These are phyloP conservation scores for Auricularia auricula-judae DNA, from an alignment of 768 basidiomycete genomes.

Conservation along the genomic window DNA sequence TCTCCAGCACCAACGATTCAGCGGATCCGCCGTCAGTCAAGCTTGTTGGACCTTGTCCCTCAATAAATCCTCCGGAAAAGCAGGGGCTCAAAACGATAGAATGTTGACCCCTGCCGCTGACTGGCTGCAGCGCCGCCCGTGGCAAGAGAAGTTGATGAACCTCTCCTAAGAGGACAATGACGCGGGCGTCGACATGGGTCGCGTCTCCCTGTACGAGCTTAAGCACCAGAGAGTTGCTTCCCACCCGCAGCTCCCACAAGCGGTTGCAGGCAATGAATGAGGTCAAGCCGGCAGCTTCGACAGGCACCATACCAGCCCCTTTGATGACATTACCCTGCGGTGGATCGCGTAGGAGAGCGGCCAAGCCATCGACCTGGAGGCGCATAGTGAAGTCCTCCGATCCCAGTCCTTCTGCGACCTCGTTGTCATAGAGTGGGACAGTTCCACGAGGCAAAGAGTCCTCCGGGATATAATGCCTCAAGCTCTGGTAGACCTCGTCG, in stretches of 20 bases:
- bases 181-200: not conserved
- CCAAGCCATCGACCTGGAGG: not conserved
- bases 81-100: not conserved
- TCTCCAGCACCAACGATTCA: not conserved
- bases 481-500: not conserved
- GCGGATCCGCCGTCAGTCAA: not conserved
- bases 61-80: not conserved
- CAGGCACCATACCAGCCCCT: not conserved
- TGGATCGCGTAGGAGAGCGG: not conserved
- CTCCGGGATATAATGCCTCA: not conserved
- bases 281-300: not conserved
- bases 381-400: not conserved
- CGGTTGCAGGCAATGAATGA: not conserved
- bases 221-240: not conserved
- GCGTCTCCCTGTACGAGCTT: not conserved
- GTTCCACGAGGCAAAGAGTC: not conserved
- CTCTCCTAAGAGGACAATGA: not conserved
- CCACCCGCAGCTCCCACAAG: not conserved
- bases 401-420: not conserved
- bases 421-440: not conserved
- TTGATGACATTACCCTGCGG: not conserved
- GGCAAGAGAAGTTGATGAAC: not conserved
- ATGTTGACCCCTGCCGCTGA: not conserved
- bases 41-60: not conserved
- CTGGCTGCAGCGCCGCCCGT: not conserved